These are phyloP conservation scores for Aureobasidium subglaciale DNA, from an alignment of 2,329 filamentous ascomycete genomes.

Conservation along the genomic window DNA sequence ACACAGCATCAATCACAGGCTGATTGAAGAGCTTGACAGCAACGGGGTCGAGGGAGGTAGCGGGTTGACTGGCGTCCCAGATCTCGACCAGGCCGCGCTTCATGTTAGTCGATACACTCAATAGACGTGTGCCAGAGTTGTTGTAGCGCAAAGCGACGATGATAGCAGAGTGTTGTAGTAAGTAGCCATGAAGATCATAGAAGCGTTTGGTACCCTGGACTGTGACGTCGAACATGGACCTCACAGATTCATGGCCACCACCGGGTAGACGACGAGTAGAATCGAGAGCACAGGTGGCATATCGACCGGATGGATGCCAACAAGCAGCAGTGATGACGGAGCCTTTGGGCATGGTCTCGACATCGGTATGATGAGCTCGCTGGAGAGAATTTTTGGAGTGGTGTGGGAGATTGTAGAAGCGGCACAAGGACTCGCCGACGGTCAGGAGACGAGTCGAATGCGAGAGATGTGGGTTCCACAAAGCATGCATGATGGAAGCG, in stretches of 20 bases:
- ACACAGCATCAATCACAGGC: conserved; percentile 37
- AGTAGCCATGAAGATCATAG: conserved; percentile 15
- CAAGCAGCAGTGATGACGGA: conserved; percentile 26
- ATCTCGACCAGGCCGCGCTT: conserved; percentile 27
- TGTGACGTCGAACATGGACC: conserved; percentile 22
- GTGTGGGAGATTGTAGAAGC: conserved; percentile 27
- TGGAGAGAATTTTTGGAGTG: neutral
- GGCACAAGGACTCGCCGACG: conserved; percentile 28
- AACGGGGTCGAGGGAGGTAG: conserved; percentile 27
- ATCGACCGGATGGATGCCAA: conserved; percentile 30
- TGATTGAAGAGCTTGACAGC: conserved; percentile 36
- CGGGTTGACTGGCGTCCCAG: conserved; percentile 19
- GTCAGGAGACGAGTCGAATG: conserved; percentile 24
- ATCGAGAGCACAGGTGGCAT: conserved; percentile 26
- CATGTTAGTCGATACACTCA: conserved; percentile 25
- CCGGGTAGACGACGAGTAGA: conserved; percentile 17
- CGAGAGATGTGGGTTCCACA: conserved; percentile 25
- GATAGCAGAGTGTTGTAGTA: conserved; percentile 25
- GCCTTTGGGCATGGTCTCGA: conserved; percentile 22
- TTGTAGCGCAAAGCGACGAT: conserved; percentile 26
- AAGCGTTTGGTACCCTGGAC: conserved; percentile 6
- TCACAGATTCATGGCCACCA: conserved; percentile 17
- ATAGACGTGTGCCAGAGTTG: conserved; percentile 24
- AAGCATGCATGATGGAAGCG: conserved; percentile 23
- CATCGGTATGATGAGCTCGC: conserved; percentile 21